Evolutionary conservation across 331 rosid species (phyloP), one percentile per base, ranked within the genome.

Genomic region (Arachis monticola): DNA sequence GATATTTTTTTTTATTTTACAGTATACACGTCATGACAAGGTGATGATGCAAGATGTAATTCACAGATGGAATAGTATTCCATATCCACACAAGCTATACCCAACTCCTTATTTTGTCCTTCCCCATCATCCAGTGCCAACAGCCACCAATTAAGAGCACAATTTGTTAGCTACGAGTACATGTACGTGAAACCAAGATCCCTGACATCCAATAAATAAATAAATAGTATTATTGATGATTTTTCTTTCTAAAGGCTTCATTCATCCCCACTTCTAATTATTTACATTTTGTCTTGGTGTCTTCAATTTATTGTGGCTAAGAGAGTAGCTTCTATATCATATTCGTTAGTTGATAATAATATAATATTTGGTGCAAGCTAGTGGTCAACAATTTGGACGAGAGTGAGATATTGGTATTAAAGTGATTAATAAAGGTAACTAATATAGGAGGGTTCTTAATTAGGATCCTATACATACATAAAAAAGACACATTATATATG

Each of bases 21-120:
- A 1, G 4, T 35, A 35, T 35, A 35, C 83, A 30, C 62, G 59
- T 71, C 77, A 42, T 70, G 79, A 79, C 84, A 83, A 72, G 63
- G 47, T 51, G 13, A 73, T 83, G 73, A 69, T 64, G 69, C 41
- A 83, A 67, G 73, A 62, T 13, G 8, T 64, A 64, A 75, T 70
- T 80, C 80, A 62, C 80, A 77, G 47, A 77, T 58, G 31, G 31
- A 84, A 73, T 69, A 77, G 82, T 63, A 30, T 64, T 65, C 12
- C 27, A 41, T 8, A 57, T 72, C 60, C 66, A 59, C 69, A 14
- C 59, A 64, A 35, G 10, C 12, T 8, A 48, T 6, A 5, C 4
- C 8, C 50, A 75, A 52, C 41, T 47, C 4, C 76, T 14, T 52
- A 4, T 72, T 59, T 71, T 68, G 70, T 71, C 81, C 73, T 53